These are phyloP conservation scores for Gryganskiella cystojenkinii DNA, from an alignment of 192 early-diverging fungal species.

Conservation along the genomic window DNA sequence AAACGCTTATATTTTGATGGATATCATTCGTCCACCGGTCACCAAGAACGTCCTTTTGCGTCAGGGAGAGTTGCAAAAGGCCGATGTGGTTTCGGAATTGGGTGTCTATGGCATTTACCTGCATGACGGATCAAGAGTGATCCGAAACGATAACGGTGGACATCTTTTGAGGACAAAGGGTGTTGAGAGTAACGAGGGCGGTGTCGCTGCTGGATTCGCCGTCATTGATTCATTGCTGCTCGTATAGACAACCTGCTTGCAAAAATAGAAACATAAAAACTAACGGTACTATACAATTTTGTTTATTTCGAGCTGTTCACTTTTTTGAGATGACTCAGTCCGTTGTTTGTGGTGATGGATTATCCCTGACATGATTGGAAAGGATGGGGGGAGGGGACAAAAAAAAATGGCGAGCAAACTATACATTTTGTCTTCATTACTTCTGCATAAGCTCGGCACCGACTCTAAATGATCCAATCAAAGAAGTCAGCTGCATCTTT, in stretches of 20 bases:
- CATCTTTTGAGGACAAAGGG: slow-evolving; percentile 95
- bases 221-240: slow-evolving; percentile 91
- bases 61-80: slow-evolving; percentile 74
- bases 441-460: slow-evolving; percentile 67
- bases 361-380: no score
- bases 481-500: slow-evolving; percentile 86
- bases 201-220: slow-evolving; percentile 94
- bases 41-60: slow-evolving; percentile 81
- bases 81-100: slow-evolving; percentile 90
- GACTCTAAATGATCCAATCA: slow-evolving; percentile 90
- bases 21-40: slow-evolving; percentile 85
- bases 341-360: no score
- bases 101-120: slow-evolving; percentile 95
- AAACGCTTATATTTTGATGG: slow-evolving; percentile 95
- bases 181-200: slow-evolving; percentile 88
- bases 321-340: no score
- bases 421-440: not conserved
- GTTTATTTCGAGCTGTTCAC: not conserved
- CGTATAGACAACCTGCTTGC: slow-evolving; percentile 59
- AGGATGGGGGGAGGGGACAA: no score
- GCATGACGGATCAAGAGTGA: slow-evolving; percentile 59
- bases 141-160: slow-evolving; percentile 84
- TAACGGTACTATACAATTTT: not conserved
- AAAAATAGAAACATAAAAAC: not conserved
- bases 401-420: no score